Conservation (phyloP, 768 basidiomycete genomes). For the Boletus pseudo-olivaceus region DNA sequence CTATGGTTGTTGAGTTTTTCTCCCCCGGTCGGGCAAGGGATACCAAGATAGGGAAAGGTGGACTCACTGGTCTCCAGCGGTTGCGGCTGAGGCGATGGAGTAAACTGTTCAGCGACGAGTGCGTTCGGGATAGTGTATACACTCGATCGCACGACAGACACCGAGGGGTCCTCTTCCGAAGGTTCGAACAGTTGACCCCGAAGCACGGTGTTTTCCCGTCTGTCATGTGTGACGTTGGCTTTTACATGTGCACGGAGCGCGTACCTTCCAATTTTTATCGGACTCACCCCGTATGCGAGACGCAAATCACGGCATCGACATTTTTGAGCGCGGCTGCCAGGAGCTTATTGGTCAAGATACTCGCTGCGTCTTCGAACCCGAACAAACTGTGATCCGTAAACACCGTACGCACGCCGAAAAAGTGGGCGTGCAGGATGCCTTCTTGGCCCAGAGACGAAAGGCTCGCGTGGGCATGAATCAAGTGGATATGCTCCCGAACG, state of each 20-base stretch:
- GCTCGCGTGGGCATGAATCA: slow-evolving; percentile 91
- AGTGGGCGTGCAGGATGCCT: slow-evolving; percentile 83
- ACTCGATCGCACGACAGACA: slow-evolving; percentile 47
- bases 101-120: slow-evolving; percentile 82
- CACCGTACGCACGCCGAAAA: slow-evolving; percentile 84
- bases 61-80: slow-evolving; percentile 53
- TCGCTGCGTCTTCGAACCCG: slow-evolving; percentile 95
- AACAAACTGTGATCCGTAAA: slow-evolving; percentile 98
- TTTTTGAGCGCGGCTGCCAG: slow-evolving; percentile 82
- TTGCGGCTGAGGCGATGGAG: slow-evolving; percentile 48
- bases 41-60: no score
- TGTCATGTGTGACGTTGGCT: slow-evolving; percentile 27
- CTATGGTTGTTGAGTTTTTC: slow-evolving; percentile 36
- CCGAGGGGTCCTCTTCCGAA: slow-evolving; percentile 40
- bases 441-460: slow-evolving; percentile 91
- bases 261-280: background rate
- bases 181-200: slow-evolving; percentile 72
- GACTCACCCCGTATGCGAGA: slow-evolving; percentile 90
- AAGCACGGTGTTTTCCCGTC: slow-evolving; percentile 96
- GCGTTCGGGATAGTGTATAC: slow-evolving; percentile 96
- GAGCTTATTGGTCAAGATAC: slow-evolving; percentile 96
- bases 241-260: background rate
- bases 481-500: slow-evolving; percentile 76
- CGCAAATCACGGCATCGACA: slow-evolving; percentile 93
- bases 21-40: background rate